phyloP scores from a whole-genome alignment of 2,329 filamentous ascomycete species.

The Lithohypha guttulata region DNA sequence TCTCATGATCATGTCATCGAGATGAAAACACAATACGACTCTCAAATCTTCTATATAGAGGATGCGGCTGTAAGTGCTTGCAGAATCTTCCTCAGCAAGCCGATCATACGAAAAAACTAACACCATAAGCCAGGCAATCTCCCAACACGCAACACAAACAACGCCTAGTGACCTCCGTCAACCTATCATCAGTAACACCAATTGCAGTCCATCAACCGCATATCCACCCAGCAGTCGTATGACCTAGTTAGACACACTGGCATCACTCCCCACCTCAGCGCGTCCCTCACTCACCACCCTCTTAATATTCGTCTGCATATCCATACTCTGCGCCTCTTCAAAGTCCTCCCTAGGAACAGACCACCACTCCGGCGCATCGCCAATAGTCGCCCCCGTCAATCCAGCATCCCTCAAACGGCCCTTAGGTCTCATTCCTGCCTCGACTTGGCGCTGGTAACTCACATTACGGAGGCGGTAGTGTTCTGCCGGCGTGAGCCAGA shows the following conservation, averaged over 20 bases:
- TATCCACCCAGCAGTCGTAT: too few relatives aligned
- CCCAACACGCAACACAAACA: too few relatives aligned
- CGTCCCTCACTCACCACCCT: too few relatives aligned
- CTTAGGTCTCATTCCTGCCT: conserved; percentile 14
- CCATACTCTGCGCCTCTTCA: background rate
- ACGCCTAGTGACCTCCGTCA: too few relatives aligned
- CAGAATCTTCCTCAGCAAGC: background rate
- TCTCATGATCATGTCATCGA: too few relatives aligned
- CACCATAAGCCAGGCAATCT: too few relatives aligned
- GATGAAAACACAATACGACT: background rate
- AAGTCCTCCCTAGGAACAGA: background rate
- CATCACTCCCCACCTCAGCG: background rate
- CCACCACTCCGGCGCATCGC: conserved; percentile 5
- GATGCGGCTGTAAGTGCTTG: too few relatives aligned
- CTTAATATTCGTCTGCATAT: background rate
- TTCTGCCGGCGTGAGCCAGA: conserved; percentile 12
- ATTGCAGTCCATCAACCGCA: too few relatives aligned
- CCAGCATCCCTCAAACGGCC: conserved; percentile 27
- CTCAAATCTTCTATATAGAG: background rate
- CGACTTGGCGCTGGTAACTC: conserved; percentile 11
- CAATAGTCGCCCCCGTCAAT: conserved; percentile 23
- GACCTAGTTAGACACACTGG: too few relatives aligned
- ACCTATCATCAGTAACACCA: too few relatives aligned
- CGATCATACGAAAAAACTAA: too few relatives aligned
- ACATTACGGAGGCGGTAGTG: conserved; percentile 10